Conservation (phyloP, 2,329 filamentous ascomycete genomes). For the Diplodia sapinea region DNA sequence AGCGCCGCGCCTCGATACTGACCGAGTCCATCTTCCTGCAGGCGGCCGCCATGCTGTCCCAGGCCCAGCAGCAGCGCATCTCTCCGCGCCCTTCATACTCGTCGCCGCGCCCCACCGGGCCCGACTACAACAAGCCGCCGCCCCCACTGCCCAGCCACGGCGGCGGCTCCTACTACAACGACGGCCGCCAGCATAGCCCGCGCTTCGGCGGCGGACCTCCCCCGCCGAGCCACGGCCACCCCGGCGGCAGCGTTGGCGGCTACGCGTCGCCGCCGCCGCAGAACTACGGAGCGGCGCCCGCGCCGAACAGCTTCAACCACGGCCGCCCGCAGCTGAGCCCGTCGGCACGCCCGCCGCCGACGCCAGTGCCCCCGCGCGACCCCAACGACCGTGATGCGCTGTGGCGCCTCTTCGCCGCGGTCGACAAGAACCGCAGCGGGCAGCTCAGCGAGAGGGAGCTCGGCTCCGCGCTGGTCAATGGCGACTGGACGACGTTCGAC, state of each 20-base stretch:
- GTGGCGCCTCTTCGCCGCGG: constrained; percentile 84
- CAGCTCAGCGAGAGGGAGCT: constrained; percentile 87
- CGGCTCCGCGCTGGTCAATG: constrained; percentile 89
- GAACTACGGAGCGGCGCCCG: constrained; percentile 61
- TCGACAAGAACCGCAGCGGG: constrained; percentile 84
- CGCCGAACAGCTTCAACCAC: constrained; percentile 65
- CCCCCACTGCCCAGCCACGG: constrained; percentile 46
- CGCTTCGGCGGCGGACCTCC: constrained; percentile 41
- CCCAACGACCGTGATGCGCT: constrained; percentile 72
- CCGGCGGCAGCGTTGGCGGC: constrained; percentile 37
- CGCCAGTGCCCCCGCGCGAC: constrained; percentile 59
- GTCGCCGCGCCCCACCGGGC: constrained; percentile 41
- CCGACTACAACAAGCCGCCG: constrained; percentile 54
- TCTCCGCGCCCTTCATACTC: constrained; percentile 43
- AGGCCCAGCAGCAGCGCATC: constrained; percentile 34
- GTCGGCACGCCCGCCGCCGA: constrained; percentile 53
- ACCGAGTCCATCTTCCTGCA: constrained; percentile 40
- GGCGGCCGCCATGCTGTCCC: constrained; percentile 47
- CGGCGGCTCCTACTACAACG: constrained; percentile 42
- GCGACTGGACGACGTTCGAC: constrained; percentile 94
- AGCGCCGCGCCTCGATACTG: constrained; percentile 31
- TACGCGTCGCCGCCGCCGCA: constrained; percentile 55
- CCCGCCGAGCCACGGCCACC: constrained; percentile 36
- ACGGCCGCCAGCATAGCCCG: constrained; percentile 39
- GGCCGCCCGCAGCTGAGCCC: constrained; percentile 62